Base-by-base conservation (phyloP, 176 grass and related monocot genomes). In the Oryza brachyantha region DNA sequence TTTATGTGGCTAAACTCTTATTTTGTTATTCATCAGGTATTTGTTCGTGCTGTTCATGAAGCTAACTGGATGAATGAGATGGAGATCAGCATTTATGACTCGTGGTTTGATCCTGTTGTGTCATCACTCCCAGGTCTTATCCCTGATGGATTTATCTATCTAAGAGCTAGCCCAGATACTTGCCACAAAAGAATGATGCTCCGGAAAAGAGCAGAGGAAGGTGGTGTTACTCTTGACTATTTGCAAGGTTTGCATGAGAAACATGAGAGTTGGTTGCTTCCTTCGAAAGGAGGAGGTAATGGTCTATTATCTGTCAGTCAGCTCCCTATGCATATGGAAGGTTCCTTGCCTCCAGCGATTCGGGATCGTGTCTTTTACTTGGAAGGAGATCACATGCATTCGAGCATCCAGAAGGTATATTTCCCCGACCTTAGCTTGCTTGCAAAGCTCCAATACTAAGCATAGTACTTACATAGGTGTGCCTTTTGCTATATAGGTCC, bases 11-110 rank as follows among this genome's bases (percentile, higher is more conserved):
- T 50, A 19, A 72, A 55, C 57, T 65, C 3, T 21, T 88, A 29
- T 58, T 26, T 64, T 22, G 54, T 68, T 42, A 37, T 81, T 58
- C 19, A 46, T 22, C 59, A 99, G 96, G 92, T 93, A 45, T 99
- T 99, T 79, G 96, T 99, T 10, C 90, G 96, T 60, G 96, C 96
- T 60, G 96, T 99, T 61, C 84, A 99, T 5, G 92, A 99, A 84
- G 96, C 96, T 55, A 99, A 99, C 17, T 99, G 96, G 96, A 99
- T 99, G 96, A 95, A 91, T 89, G 92, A 93, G 76, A 96, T 96
- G 96, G 96, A 99, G 75, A 99, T 99, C 64, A 93, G 88, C 84
- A 99, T 99, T 28, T 99, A 99, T 9, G 96, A 99, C 63, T 93
- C 96, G 8, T 99, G 96, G 96, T 99, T 99, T 65, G 96, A 99